Base-by-base conservation (phyloP, 345 rosid species). In the Luvunga scandens region DNA sequence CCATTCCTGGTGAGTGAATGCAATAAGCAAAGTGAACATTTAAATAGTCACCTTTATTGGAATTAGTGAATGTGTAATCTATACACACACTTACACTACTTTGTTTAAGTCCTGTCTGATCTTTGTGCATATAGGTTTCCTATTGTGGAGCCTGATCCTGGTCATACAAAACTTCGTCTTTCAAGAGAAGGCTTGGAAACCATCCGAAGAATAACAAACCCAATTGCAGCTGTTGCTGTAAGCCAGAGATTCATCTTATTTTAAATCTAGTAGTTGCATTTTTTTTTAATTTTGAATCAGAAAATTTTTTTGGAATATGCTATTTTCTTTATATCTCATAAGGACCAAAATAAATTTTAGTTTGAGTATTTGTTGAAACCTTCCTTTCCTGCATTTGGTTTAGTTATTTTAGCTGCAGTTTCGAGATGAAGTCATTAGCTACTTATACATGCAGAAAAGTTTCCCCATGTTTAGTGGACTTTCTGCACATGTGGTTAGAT, bases 101-200 rank as follows among this genome's bases (percentile, higher is more conserved):
- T 66, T 36, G 39, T 78, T 45, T 72, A 56, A 61, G 73, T 59
- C 64, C 53, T 31, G 10, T 72, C 75, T 45, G 66, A 31, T 81
- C 73, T 79, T 70, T 83, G 53, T 57, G 18, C 72, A 63, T 82
- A 57, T 86, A 97, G 99, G 75, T 94, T 94, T 86, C 98, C 98
- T 24, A 92, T 97, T 45, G 86, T 94, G 31, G 99, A 94, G 77
- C 99, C 99, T 86, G 98, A 92, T 90, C 97, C 94, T 39, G 92
- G 93, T 77, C 99, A 94, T 80, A 97, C 98, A 39, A 97, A 97
- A 87, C 98, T 97, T 76, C 98, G 91, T 55, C 98, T 97, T 85
- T 72, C 97, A 48, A 89, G 87, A 78, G 97, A 90, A 85, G 99
- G 99, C 62, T 85, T 94, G 87, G 98, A 93, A 87, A 92, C 90